Evolutionary conservation across 257 asterid genomes (phyloP), one percentile per base, ranked within the genome.

Genomic region (Asclepias syriaca): DNA sequence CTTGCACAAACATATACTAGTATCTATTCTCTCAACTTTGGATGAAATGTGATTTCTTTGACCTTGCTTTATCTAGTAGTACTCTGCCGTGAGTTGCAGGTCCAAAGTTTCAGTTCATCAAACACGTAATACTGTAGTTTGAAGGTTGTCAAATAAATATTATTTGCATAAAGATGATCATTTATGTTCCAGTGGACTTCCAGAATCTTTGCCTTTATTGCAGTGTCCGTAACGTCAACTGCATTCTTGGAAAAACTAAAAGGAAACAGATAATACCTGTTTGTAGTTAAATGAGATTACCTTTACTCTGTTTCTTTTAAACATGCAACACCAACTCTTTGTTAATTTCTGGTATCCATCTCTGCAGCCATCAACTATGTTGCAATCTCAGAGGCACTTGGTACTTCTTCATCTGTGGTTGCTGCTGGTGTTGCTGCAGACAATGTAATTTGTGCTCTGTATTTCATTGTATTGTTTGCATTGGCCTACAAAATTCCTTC

Each of bases 401-500:
- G 80, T 29, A 81, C 75, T 77, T 86, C 97, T 74, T 84, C 96
- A 61, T 89, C 96, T 53, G 88, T 92, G 72, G 72, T 89, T 66
- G 93, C 97, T 61, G 96, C 96, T 12, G 96, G 97, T 65, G 90
- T 92, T 68, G 97, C 92, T 70, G 96, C 97, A n/a, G 96, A 92
- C 82, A 92, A 92, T 71, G 93, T 88, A 69, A 85, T 89, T 63
- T 86, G 90, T 81, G 96, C 89, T 49, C 6, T 85, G 46, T 92
- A 92, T 80, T 92, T 92, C 66, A 70, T 92, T 71, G 81, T 80
- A 58, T 76, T 92, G 73, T 92, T 92, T 80, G 85, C 87, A 6
- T 75, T 92, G 73, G 90, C 96, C 72, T 88, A 92, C 71, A 88
- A 88, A 82, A 85, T 92, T 66, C 95, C 96, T 74, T 73, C 92